Base-by-base conservation (phyloP, 2,329 filamentous ascomycete genomes). In the Shiraia bambusicola region DNA sequence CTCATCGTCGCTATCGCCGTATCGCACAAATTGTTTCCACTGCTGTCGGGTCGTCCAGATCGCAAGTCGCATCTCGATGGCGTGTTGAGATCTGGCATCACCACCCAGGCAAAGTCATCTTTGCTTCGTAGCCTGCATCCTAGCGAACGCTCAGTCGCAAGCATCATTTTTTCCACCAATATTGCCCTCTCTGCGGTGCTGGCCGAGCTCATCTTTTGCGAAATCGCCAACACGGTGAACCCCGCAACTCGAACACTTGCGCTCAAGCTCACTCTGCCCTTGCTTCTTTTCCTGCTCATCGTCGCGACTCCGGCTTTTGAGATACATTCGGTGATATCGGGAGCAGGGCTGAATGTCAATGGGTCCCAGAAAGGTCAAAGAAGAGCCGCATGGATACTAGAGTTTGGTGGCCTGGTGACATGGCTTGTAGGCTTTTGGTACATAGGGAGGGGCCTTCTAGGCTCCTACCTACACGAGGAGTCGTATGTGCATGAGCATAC, bases 371-470 rank as follows among this genome's bases (percentile, higher is more conserved):
- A 73, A 58, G 80, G 82, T 6, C 73, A 72, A 33, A 78, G 81
- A 16, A 75, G 77, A 43, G 65, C 81, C 9, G 78, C 85, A 6
- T 88, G 84, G 84, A 55, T 76, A 1, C 52, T 91, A 45, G 83
- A 89, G 58, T 48, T 75, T 14, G 55, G 74, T 4, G 77, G 84
- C 4, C 86, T 93, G 54, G 71, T 69, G 2, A 70, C 72, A 31
- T 95, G 88, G 87, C 69, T 94, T 28, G 76, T 80, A 34, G 72
- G 74, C 0, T 94, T 94, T 63, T 94, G 88, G 88, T 86, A 81
- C 45, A 69, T 90, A 17, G 87, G 87, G 2, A 75, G 78, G 47
- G 77, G 81, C 3, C 74, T 89, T 24, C 77, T 84, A 36, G 76
- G 68, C 40, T 71, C 64, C 32, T 78, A 77, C 59, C 66, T 76